phyloP scores from a whole-genome alignment of 2,329 filamentous ascomycete species.

The Mariannaea sp. region DNA sequence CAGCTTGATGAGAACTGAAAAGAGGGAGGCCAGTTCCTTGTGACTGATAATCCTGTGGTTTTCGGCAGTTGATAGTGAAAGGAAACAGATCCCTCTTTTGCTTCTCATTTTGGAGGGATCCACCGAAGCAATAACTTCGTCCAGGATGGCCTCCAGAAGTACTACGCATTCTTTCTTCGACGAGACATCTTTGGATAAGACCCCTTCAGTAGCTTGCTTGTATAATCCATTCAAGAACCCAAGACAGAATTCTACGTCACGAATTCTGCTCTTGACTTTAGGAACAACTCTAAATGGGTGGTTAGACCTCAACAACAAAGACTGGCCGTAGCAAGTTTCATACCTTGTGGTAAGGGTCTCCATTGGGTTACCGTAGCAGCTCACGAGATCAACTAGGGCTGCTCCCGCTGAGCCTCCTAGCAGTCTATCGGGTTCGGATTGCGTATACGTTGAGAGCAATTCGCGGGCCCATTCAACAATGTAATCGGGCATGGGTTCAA shows the following conservation, averaged over 20 bases:
- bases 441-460: conserved; percentile 1
- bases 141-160: conserved; percentile 5
- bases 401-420: conserved; percentile 16
- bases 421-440: background rate
- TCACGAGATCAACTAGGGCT: conserved; percentile 19
- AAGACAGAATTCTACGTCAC: conserved; percentile 11
- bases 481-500: background rate
- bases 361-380: conserved; percentile 21
- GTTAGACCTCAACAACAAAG: conserved; percentile 2
- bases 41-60: background rate
- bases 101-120: conserved; percentile 13
- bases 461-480: conserved; percentile 23
- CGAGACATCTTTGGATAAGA: too few species aligned
- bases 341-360: conserved; percentile 18
- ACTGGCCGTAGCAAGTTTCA: background rate
- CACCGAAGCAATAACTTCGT: conserved; percentile 2
- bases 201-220: background rate
- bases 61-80: too few species aligned
- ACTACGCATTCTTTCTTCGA: too few species aligned
- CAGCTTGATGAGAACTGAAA: conserved; percentile 11
- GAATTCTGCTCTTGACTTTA: conserved; percentile 1
- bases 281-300: conserved; percentile 7
- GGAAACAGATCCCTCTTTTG: background rate
- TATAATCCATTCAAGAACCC: conserved; percentile 14
- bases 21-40: conserved; percentile 16